These are phyloP conservation scores for Chrysoporthe cubensis DNA, from an alignment of 2,329 filamentous ascomycete genomes.

Conservation along the genomic window DNA sequence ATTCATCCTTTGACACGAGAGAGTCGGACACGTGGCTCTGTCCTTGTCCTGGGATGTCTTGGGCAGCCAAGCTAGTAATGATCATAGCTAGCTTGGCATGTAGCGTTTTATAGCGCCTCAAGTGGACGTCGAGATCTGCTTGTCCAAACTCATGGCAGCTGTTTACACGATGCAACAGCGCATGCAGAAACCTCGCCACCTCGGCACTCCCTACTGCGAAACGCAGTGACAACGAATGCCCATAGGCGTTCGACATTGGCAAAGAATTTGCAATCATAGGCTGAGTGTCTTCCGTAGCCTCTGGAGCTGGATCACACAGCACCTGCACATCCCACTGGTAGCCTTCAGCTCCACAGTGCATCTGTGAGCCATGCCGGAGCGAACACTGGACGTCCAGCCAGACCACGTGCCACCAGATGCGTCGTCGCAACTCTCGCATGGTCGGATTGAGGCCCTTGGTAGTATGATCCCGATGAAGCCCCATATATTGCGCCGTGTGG, in stretches of 20 bases:
- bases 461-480: neutral
- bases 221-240: neutral
- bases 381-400: neutral
- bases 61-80: neutral
- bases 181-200: neutral
- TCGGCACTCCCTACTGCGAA: neutral
- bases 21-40: neutral
- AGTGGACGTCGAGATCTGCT: neutral
- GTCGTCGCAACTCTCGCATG: neutral
- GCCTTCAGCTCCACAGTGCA: neutral
- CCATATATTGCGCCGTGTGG: neutral
- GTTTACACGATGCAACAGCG: neutral
- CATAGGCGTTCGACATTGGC: neutral
- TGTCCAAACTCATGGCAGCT: neutral
- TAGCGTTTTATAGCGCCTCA: neutral
- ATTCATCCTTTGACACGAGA: neutral
- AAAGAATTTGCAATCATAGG: neutral
- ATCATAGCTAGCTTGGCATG: neutral
- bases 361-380: neutral
- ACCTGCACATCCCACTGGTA: neutral
- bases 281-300: neutral
- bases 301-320: neutral
- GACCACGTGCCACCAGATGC: conserved; percentile 1
- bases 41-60: neutral
- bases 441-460: neutral